These are phyloP conservation scores for Scenedesmus sp. DNA, from an alignment of 163 green algal species.

Conservation along the genomic window DNA sequence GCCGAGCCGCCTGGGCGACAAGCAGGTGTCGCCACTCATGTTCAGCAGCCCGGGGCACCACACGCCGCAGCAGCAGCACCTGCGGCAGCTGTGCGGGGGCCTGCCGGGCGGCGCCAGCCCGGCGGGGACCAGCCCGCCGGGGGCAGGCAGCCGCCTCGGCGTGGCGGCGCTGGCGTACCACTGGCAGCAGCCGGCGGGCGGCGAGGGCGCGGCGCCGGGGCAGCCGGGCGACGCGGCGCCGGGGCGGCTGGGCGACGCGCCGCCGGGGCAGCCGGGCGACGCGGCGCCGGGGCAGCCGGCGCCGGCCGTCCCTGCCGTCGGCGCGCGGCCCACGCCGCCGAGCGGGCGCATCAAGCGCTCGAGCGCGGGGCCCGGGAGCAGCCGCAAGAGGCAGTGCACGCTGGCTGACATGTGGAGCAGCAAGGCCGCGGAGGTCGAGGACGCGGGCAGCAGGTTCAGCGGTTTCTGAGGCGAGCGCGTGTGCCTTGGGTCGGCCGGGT, in stretches of 20 bases:
- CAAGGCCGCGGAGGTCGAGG: slow-evolving; percentile 30
- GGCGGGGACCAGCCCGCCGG: background rate
- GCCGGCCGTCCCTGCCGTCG: background rate
- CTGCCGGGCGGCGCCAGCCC: too few relatives aligned
- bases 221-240: background rate
- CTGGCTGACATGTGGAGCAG: slow-evolving; percentile 12
- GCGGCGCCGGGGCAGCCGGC: background rate
- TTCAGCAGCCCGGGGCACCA: too few relatives aligned
- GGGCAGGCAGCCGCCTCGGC: background rate
- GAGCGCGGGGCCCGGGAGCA: background rate
- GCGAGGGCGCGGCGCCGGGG: background rate
- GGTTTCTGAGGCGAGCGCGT: too few relatives aligned
- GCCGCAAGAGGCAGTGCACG: slow-evolving; percentile 28
- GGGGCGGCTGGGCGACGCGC: background rate
- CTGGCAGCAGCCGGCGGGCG: background rate
- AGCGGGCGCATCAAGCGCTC: slow-evolving; percentile 30
- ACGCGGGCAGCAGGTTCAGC: slow-evolving; percentile 36
- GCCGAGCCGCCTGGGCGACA: slow-evolving; percentile 25
- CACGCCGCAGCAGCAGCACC: slow-evolving; percentile 16
- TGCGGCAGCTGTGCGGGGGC: background rate
- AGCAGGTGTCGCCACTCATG: background rate
- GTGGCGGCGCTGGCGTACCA: background rate
- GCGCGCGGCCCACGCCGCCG: background rate
- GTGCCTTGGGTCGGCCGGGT: too few relatives aligned
- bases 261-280: background rate